Evolutionary conservation across 306 rosid genomes (phyloP).

Genomic region (Geum urbanum): DNA sequence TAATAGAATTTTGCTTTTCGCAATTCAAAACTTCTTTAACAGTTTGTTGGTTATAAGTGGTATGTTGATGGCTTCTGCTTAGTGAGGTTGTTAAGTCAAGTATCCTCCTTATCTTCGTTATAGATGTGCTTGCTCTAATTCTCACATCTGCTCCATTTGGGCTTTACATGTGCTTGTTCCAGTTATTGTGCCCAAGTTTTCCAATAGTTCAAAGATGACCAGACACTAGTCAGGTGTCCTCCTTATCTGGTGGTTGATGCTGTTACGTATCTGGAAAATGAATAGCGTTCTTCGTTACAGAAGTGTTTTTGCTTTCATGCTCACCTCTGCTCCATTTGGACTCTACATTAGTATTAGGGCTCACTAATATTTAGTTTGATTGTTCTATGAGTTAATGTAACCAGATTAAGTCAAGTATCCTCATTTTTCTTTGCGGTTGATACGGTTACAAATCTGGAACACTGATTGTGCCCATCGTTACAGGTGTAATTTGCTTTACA

Average conservation of each 20-base stretch:
- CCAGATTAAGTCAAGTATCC: conserved; percentile 36
- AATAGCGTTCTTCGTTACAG: not conserved
- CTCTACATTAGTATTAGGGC: not conserved
- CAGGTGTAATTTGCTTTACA: conserved; percentile 30
- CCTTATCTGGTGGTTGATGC: not conserved
- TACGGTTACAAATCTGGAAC: conserved; percentile 45
- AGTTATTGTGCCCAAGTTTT: not conserved
- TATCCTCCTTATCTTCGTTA: conserved; percentile 27
- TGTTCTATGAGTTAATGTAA: not conserved
- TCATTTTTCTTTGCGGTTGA: conserved; percentile 10
- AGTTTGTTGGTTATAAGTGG: not conserved
- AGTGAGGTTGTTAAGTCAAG: conserved; percentile 52
- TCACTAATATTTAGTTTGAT: not conserved
- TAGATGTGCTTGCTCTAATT: not conserved
- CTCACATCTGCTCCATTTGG: conserved; percentile 8
- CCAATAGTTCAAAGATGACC: not conserved
- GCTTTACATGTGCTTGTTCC: not conserved
- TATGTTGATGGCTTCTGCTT: not conserved
- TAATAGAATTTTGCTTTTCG: conserved; percentile 33
- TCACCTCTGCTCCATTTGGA: conserved; percentile 8
- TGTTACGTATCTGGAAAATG: not conserved
- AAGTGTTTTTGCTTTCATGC: not conserved
- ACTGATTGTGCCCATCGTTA: conserved; percentile 36
- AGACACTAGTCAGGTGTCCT: not conserved
- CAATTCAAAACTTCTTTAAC: conserved; percentile 20